A percentile compares a stretch with the other conserved stretches of the same genome.
Evolutionary conservation across 2,329 filamentous ascomycete genomes (phyloP).

Genomic region (Aspergillus latus): DNA sequence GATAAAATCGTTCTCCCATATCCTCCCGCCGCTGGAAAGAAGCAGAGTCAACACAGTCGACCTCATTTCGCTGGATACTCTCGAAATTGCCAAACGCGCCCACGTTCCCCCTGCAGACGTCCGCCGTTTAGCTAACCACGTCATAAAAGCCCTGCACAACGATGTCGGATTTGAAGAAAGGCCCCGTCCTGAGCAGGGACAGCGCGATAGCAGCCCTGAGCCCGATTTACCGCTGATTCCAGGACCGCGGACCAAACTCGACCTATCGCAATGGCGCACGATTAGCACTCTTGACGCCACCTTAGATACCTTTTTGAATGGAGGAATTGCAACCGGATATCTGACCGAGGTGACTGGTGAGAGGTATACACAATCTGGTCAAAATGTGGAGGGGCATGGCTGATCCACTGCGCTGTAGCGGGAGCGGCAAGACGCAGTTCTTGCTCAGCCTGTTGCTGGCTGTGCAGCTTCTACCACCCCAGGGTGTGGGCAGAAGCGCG

Average conservation of each 20-base stretch:
- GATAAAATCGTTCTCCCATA: constrained; percentile 66
- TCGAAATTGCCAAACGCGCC: constrained; percentile 82
- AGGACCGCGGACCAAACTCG: constrained; percentile 30
- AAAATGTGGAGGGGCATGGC: background rate
- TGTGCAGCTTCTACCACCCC: constrained; percentile 74
- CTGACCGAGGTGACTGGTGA: constrained; percentile 90
- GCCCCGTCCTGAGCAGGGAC: constrained; percentile 11
- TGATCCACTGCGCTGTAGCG: constrained; percentile 49
- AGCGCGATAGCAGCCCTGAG: constrained; percentile 26
- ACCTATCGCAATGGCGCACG: constrained; percentile 48
- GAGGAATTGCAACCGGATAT: constrained; percentile 77
- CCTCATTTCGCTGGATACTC: constrained; percentile 77
- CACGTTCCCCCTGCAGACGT: constrained; percentile 78
- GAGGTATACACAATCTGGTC: constrained; percentile 53
- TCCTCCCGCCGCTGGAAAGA: constrained; percentile 77
- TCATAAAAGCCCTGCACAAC: constrained; percentile 66
- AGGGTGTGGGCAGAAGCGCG: constrained; percentile 69
- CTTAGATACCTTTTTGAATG: constrained; percentile 70
- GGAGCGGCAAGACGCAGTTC: constrained; percentile 92
- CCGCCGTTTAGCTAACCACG: constrained; percentile 66
- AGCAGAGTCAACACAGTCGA: constrained; percentile 76
- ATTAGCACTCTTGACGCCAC: constrained; percentile 79
- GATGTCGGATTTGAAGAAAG: constrained; percentile 53
- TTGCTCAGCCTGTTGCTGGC: constrained; percentile 81
- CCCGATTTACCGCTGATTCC: constrained; percentile 22